Conservation (phyloP, 2,329 filamentous ascomycete genomes). For the Pseudocercospora cruenta region DNA sequence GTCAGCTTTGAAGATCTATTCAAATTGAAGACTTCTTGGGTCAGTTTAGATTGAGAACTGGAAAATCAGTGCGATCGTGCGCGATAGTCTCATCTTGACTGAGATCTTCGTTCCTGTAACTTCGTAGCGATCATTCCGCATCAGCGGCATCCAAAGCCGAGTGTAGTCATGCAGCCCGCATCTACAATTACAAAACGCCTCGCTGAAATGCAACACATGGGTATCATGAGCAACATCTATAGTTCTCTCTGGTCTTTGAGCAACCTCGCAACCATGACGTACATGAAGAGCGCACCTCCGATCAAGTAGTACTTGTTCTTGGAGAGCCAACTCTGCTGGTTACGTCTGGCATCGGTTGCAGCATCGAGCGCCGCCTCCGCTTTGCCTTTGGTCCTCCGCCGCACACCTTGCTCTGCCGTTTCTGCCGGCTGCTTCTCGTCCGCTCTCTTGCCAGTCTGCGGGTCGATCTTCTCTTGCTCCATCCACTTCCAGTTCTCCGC, state of each 20-base stretch:
- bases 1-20: not conserved
- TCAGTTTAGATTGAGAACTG: not conserved
- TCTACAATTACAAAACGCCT: not conserved
- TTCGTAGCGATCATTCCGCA: not conserved
- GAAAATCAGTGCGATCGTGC: not conserved
- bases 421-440: slow-evolving; percentile 59
- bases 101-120: not conserved
- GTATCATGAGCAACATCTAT: slow-evolving; percentile 8
- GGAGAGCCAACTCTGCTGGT: slow-evolving; percentile 79
- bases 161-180: not conserved
- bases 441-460: slow-evolving; percentile 65
- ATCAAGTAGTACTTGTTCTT: slow-evolving; percentile 77
- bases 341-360: slow-evolving; percentile 72
- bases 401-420: slow-evolving; percentile 66
- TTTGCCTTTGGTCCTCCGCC: slow-evolving; percentile 50
- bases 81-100: not conserved
- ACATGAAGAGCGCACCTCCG: slow-evolving; percentile 72
- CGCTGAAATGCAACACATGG: slow-evolving; percentile 4
- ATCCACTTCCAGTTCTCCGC: slow-evolving; percentile 92
- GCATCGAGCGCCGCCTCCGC: slow-evolving; percentile 75
- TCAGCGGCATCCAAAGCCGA: not conserved
- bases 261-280: slow-evolving; percentile 79
- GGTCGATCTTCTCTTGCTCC: slow-evolving; percentile 77
- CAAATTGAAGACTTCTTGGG: not conserved
- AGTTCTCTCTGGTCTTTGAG: slow-evolving; percentile 55